Evolutionary conservation across 2,329 filamentous ascomycete species (phyloP), one percentile per base, ranked within the genome.

Genomic region (Pseudocercospora cruenta): DNA sequence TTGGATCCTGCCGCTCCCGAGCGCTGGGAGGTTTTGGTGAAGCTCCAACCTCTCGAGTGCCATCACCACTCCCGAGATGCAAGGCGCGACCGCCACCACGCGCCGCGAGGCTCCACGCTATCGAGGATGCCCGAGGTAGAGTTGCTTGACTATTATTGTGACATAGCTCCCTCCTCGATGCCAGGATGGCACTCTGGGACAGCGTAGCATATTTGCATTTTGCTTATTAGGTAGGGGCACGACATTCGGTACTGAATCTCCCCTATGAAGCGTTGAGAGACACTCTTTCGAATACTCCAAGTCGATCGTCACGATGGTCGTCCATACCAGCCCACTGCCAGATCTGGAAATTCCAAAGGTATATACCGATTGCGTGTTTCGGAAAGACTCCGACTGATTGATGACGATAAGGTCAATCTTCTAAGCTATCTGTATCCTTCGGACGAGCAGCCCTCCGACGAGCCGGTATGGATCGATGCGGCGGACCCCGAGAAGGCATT

Each of bases 381-480:
- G n/a, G n/a, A n/a, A n/a, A n/a, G n/a, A n/a, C n/a, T n/a, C n/a
- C n/a, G n/a, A n/a, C n/a, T n/a, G n/a, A n/a, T n/a, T n/a, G n/a
- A n/a, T n/a, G n/a, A n/a, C n/a, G n/a, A n/a, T n/a, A n/a, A n/a
- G n/a, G n/a, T n/a, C n/a, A 85, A 83, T 72, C 72, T 81, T 59
- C 73, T 81, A 3, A 74, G 72, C 58, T 78, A 76, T 60, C 72
- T 81, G 59, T 81, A 78, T 66, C 79, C 78, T 1, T 58, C 73
- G 19, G 70, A 70, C 49, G 63, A 75, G 61, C 62, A 71, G 16
- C 73, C 77, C 21, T 80, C 82, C 33, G 76, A 83, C 60, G 78
- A 82, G 43, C 83, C 85, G 6, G 75, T 87, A 66, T 88, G 85
- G 85, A 80, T 85, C 60, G 83, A 88, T 73, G 80, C 83, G 47